These are phyloP conservation scores for Byssochlamys sp. DNA, from an alignment of 2,329 filamentous ascomycete species.

Conservation along the genomic window DNA sequence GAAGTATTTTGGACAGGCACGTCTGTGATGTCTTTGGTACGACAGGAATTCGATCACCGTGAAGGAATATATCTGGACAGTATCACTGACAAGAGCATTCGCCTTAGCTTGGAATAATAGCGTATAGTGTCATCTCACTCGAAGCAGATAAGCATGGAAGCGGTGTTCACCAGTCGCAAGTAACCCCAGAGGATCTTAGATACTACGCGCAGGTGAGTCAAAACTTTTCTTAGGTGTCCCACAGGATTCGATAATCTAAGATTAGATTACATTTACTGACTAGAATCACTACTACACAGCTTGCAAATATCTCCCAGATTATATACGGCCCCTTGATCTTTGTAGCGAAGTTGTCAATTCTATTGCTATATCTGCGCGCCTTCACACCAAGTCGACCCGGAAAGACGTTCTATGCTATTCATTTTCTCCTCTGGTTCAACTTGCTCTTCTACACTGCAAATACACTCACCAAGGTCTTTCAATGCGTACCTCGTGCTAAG, in stretches of 20 bases:
- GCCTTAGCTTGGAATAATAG: neutral
- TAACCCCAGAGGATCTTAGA: neutral
- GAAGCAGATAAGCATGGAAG: neutral
- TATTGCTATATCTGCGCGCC: conserved; percentile 13
- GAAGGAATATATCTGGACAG: neutral
- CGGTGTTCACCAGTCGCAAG: neutral
- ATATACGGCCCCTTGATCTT: conserved; percentile 14
- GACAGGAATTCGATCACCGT: neutral
- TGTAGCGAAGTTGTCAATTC: conserved; percentile 14
- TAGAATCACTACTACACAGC: neutral
- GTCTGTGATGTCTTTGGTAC: neutral
- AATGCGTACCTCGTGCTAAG: conserved; percentile 10
- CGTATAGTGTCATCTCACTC: neutral
- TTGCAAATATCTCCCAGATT: conserved; percentile 8
- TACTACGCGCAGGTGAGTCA: neutral
- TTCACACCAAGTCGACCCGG: conserved; percentile 10
- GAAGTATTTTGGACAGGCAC: neutral
- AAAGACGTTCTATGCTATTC: conserved; percentile 7
- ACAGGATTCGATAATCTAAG: neutral
- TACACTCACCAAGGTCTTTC: conserved; percentile 9
- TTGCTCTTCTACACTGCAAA: conserved; percentile 11
- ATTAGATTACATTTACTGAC: neutral
- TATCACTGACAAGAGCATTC: neutral
- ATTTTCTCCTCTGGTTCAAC: conserved; percentile 8
- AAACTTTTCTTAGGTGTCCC: neutral